Evolutionary conservation across 1,284 basidiomycete species (phyloP).

Genomic region (Porodaedalea pini): DNA sequence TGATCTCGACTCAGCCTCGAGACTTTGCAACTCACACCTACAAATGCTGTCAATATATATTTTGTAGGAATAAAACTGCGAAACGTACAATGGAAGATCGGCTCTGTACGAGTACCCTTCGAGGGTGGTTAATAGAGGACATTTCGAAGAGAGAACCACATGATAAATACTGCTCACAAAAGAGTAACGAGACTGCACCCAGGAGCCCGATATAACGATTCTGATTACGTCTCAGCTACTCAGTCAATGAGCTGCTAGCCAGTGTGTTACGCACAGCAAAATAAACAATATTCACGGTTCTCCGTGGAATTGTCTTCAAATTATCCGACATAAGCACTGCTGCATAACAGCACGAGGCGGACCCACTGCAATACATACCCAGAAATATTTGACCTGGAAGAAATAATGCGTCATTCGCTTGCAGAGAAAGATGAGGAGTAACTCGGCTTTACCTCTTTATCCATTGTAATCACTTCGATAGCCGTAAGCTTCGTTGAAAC

Average conservation of each 20-base stretch:
- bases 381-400: background rate
- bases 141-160: background rate
- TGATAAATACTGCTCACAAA: background rate
- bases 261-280: background rate
- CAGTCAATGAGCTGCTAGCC: background rate
- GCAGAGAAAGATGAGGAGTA: background rate
- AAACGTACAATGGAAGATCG: background rate
- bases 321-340: no score
- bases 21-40: background rate
- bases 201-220: background rate
- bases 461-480: background rate
- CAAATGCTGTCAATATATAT: no score
- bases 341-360: no score
- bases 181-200: background rate
- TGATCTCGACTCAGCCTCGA: background rate
- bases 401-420: background rate
- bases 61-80: background rate
- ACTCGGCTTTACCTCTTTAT: background rate
- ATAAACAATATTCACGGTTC: background rate
- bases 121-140: no score
- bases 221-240: background rate
- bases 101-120: background rate
- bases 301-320: background rate
- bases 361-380: background rate
- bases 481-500: background rate